These are phyloP conservation scores for Gyrodon lividus DNA, from an alignment of 768 basidiomycete species.

Conservation along the genomic window DNA sequence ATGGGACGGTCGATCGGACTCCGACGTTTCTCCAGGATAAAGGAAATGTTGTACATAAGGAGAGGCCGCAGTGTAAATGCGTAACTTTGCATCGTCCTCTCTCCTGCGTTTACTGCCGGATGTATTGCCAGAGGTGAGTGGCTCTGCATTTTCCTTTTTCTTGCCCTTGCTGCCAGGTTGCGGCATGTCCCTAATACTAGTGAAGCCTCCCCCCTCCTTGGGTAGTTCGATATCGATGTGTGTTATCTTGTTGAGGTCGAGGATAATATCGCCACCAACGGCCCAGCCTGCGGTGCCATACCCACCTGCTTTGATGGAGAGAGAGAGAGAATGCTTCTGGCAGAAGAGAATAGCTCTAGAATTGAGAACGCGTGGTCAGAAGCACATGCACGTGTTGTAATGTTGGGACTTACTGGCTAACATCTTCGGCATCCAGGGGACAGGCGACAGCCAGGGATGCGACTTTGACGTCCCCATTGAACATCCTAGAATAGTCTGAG, in stretches of 20 bases:
- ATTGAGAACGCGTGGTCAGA: conserved; percentile 3
- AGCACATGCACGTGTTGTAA: conserved; percentile 4
- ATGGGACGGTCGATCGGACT: conserved; percentile 19
- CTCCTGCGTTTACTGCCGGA: conserved; percentile 51
- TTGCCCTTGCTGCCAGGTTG: conserved; percentile 57
- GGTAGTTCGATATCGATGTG: conserved; percentile 71
- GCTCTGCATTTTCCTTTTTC: conserved; percentile 27
- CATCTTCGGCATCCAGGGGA: conserved; percentile 77
- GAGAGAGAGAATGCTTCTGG: conserved; percentile 60
- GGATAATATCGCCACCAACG: conserved; percentile 79
- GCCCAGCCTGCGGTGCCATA: conserved; percentile 92
- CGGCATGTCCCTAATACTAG: conserved; percentile 57
- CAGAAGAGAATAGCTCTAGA: conserved; percentile 72
- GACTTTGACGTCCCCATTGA: conserved; percentile 75
- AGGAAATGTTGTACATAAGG: conserved; percentile 50
- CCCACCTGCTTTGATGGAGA: conserved; percentile 87
- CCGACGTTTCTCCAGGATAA: conserved; percentile 20
- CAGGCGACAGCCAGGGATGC: conserved; percentile 63
- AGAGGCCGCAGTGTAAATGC: conserved; percentile 57
- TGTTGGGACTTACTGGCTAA: conserved; percentile 65
- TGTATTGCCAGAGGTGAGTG: conserved; percentile 9
- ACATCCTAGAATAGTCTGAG: conserved; percentile 43
- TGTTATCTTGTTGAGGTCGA: conserved; percentile 72
- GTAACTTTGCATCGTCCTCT: conserved; percentile 52
- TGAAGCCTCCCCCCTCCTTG: conserved; percentile 50